These are phyloP conservation scores for Pseudocercospora crystallina DNA, from an alignment of 2,329 filamentous ascomycete species.

Conservation along the genomic window DNA sequence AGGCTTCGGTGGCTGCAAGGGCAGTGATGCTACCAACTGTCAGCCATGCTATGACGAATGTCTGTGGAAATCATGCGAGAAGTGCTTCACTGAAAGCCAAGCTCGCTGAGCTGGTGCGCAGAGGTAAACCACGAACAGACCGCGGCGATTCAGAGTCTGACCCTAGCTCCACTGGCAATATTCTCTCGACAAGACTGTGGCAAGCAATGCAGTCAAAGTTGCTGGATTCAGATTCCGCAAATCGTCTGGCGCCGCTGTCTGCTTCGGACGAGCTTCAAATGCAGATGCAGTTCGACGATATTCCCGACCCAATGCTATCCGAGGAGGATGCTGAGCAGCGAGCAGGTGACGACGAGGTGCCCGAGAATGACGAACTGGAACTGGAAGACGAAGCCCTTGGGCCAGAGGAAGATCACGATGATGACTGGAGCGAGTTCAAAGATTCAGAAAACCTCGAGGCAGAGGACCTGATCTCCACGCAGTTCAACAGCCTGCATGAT, in stretches of 20 bases:
- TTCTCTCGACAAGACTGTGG: conserved; percentile 6
- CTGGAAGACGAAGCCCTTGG: too few relatives aligned
- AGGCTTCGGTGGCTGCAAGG: conserved; percentile 31
- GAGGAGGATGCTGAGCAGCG: too few relatives aligned
- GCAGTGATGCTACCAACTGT: conserved; percentile 41
- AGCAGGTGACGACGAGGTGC: too few relatives aligned
- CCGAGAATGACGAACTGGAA: too few relatives aligned
- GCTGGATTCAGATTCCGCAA: neutral
- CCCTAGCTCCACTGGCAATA: neutral
- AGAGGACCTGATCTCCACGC: neutral
- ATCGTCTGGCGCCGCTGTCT: too few relatives aligned
- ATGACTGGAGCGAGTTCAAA: neutral
- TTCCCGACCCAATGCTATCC: too few relatives aligned
- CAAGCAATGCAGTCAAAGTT: conserved; percentile 1
- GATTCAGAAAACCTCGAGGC: neutral
- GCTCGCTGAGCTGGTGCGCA: conserved; percentile 14
- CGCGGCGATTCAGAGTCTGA: neutral
- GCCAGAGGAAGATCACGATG: neutral
- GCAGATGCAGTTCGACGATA: too few relatives aligned
- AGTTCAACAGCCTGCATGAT: neutral
- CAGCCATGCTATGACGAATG: conserved; percentile 32
- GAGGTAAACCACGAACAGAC: neutral
- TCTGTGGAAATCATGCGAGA: conserved; percentile 13
- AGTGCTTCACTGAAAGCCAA: conserved; percentile 12
- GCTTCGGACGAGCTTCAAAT: too few relatives aligned